phyloP scores from a whole-genome alignment of 352 stramenopile species.

The Globisporangium nodosum region DNA sequence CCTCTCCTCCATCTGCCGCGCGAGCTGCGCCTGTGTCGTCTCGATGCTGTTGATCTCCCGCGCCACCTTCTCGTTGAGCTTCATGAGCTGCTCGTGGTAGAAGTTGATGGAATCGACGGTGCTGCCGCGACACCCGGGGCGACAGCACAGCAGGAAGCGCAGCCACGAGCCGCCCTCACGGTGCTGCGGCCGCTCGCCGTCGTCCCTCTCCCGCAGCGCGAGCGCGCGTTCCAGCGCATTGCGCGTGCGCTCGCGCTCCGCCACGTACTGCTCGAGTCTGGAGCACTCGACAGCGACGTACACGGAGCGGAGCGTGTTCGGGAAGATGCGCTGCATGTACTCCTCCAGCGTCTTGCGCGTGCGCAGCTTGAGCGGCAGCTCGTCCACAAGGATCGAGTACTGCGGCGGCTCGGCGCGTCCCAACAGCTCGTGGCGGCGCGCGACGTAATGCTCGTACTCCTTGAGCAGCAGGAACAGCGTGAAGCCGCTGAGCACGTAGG shows the following conservation, averaged over 20 bases:
- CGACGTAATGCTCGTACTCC: slow-evolving; percentile 65
- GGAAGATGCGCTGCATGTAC: slow-evolving; percentile 74
- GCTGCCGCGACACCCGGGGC: slow-evolving; percentile 23
- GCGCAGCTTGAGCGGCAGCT: slow-evolving; percentile 55
- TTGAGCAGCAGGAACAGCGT: slow-evolving; percentile 48
- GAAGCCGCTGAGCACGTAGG: slow-evolving; percentile 50
- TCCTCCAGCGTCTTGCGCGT: slow-evolving; percentile 53
- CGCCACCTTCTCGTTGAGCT: slow-evolving; percentile 52
- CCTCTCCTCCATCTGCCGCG: slow-evolving; percentile 27
- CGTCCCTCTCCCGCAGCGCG: slow-evolving; percentile 32
- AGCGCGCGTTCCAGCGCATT: slow-evolving; percentile 49
- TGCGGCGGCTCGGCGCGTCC: slow-evolving; percentile 44
- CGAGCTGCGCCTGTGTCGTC: slow-evolving; percentile 41
- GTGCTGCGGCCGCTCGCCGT: slow-evolving; percentile 32
- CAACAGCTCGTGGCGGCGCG: slow-evolving; percentile 53
- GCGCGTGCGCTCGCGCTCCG: slow-evolving; percentile 39
- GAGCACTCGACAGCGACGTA: slow-evolving; percentile 70
- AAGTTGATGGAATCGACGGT: slow-evolving; percentile 59
- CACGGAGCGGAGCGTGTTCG: slow-evolving; percentile 45
- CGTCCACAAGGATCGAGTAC: slow-evolving; percentile 73
- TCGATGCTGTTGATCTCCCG: slow-evolving; percentile 64
- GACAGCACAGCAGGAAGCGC: slow-evolving; percentile 30
- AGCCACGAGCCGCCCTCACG: slow-evolving; percentile 40
- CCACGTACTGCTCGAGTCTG: slow-evolving; percentile 45
- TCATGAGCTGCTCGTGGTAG: slow-evolving; percentile 46